Evolutionary conservation across 164 flowering plant genomes (phyloP).

Genomic region (Paratinospora sagittata): DNA sequence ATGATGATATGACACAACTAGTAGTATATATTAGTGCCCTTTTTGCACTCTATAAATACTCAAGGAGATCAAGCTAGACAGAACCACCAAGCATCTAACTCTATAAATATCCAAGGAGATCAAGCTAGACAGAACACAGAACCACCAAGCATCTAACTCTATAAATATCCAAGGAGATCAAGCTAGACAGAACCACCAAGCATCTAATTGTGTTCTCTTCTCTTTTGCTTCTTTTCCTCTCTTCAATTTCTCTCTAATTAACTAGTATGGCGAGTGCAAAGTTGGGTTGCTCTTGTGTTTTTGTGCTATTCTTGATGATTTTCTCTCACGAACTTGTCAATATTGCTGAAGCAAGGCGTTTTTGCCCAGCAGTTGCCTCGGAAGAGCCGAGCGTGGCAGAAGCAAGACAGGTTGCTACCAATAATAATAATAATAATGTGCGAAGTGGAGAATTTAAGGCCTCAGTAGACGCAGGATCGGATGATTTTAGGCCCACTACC

Average conservation of each 20-base stretch:
- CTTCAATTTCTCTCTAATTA: not conserved
- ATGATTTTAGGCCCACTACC: conserved; percentile 1
- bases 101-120: not conserved
- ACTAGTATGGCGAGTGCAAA: conserved; percentile 1
- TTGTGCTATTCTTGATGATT: not conserved
- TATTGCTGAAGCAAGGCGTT: not conserved
- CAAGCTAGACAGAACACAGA: not conserved
- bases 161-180: not conserved
- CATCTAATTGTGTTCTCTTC: not conserved
- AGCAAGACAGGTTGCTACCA: not conserved
- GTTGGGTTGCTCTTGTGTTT: not conserved
- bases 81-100: not conserved
- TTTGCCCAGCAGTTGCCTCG: not conserved
- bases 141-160: not conserved
- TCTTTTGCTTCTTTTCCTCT: not conserved
- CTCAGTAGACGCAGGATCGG: not conserved
- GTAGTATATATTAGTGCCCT: too few species aligned
- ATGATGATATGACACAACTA: too few species aligned
- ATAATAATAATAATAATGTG: too few species aligned
- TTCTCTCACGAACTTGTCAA: not conserved
- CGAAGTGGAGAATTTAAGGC: not conserved
- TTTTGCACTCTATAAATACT: not conserved
- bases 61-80: not conserved
- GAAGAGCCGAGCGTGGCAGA: not conserved
- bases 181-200: not conserved